A percentile compares a stretch with the other conserved stretches of the same genome.
phyloP scores from a whole-genome alignment of 306 rosid genomes.

The Canavalia ensiformis region DNA sequence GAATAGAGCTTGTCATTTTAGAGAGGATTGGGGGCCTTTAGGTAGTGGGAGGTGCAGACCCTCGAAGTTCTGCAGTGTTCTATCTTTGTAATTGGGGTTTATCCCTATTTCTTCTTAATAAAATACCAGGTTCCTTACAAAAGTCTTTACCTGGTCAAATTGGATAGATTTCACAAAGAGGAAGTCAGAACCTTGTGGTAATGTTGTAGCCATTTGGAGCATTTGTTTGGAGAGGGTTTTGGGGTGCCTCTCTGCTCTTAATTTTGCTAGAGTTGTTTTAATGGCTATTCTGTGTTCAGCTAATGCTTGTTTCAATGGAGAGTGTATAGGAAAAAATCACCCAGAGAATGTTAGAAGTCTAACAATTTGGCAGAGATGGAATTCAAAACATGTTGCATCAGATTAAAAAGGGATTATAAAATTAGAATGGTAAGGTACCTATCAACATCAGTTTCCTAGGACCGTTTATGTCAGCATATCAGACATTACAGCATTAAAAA shows the following conservation, averaged over 20 bases:
- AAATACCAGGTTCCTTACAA: too few species aligned
- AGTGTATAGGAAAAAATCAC: too few species aligned
- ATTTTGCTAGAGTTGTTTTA: neutral
- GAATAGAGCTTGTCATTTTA: too few species aligned
- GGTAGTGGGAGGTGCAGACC: too few species aligned
- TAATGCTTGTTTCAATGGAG: neutral
- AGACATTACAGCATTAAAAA: conserved; percentile 2
- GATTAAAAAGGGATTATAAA: conserved; percentile 28
- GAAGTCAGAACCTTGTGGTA: neutral
- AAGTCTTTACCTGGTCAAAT: neutral
- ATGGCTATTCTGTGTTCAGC: neutral
- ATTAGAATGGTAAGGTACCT: neutral
- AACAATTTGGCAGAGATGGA: too few species aligned
- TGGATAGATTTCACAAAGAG: neutral
- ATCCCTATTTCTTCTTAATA: too few species aligned
- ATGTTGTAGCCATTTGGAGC: neutral
- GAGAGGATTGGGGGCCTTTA: too few species aligned
- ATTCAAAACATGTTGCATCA: conserved; percentile 8
- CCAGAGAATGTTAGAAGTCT: too few species aligned
- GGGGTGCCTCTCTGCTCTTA: neutral
- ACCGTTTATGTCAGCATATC: conserved; percentile 1
- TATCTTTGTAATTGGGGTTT: too few species aligned
- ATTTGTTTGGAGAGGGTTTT: neutral
- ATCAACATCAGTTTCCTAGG: neutral
- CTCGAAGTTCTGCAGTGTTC: too few species aligned